Base-by-base conservation (phyloP, 805 yeast genomes). In the Kazachstania kunashirensis region DNA sequence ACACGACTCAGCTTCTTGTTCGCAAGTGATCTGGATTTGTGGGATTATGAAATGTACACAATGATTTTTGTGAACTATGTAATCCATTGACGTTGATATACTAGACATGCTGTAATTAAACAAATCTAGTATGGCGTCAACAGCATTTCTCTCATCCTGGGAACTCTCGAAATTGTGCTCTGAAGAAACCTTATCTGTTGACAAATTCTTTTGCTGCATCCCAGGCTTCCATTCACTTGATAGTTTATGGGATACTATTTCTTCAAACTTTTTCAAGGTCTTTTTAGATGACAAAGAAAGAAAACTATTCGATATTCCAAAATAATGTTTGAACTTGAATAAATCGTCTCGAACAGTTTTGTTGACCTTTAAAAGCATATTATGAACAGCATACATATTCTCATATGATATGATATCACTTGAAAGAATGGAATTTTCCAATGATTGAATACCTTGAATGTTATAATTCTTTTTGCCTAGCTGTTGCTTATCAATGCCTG, bases 281-380 rank as follows among this genome's bases (percentile, higher is more conserved):
- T 66, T 69, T 34, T 71, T 66, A 11, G 70, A 62, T 40, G 69
- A 45, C 28, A 70, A 70, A 34, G 63, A 65, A 1, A 61, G 45
- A 23, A 64, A 57, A 9, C 73, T 71, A 17, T 64, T 60, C 17
- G 73, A 59, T 35, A 68, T 53, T 9, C 65, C 67, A 23, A 73
- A 55, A 31, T 70, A 61, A 39, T 73, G 71, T 17, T 77, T 52
- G 48, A 80, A 84, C 30, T 75, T 70, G 52, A 73, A 70, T 31
- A 84, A 61, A 10, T 73, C 62, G 48, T 85, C 75, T 38, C 96
- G 64, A 8, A 77, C 69, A 3, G 62, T 52, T 42, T 81, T 77
- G 55, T 82, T 79, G 95, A 96, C 86, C 46, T 77, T 81, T 46
- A 86, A 53, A 48, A 78, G 73, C 55, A 84, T 67, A 38, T 79